Base-by-base conservation (phyloP, 192 early-diverging fungal species). In the Coemansia sp. region DNA sequence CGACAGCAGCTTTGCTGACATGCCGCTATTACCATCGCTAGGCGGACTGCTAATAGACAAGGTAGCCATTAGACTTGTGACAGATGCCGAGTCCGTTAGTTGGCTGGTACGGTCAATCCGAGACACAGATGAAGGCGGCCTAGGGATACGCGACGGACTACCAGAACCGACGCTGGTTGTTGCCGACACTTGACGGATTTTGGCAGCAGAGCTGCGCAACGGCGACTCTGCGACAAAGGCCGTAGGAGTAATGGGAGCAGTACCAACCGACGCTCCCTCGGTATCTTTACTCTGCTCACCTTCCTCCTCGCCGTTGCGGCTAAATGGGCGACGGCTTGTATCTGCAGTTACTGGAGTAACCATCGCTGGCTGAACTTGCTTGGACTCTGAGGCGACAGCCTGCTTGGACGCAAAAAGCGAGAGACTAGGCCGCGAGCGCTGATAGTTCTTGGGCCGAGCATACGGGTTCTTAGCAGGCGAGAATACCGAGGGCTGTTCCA, bases 121-220 rank as follows among this genome's bases (percentile, higher is more conserved):
- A 11, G 62, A 49, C 19, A 39, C 59, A n/a, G 61, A 58, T 2
- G 66, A 60, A 17, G 49, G 66, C n/a, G 73, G 67, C 37, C 67
- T 37, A 3, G 73, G 73, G 40, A 75, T 75, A 23, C 73, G 73
- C 32, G 73, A 69, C 2, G 67, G 62, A 28, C 49, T 66, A 21
- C 28, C 52, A 14, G 42, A 40, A 21, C 52, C 6, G 11, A 55
- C 14, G 14, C 52, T 55, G 11, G 52, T 28, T 3, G 52, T 30
- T 1, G 52, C 52, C 11, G 52, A 55, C 26, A 55, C 52, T 30
- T 55, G 52, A 13, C 52, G 52, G 52, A n/a, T 11, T 30, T 55
- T 55, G 52, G 26, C 52, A 55, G 52, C 13, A 2, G 52, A n/a
- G 52, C 1, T n/a, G 19, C 47, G 47, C 47, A 49, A 9, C n/a